phyloP scores from a whole-genome alignment of 2,329 filamentous ascomycete species.

The Metarhizium anisopliae region DNA sequence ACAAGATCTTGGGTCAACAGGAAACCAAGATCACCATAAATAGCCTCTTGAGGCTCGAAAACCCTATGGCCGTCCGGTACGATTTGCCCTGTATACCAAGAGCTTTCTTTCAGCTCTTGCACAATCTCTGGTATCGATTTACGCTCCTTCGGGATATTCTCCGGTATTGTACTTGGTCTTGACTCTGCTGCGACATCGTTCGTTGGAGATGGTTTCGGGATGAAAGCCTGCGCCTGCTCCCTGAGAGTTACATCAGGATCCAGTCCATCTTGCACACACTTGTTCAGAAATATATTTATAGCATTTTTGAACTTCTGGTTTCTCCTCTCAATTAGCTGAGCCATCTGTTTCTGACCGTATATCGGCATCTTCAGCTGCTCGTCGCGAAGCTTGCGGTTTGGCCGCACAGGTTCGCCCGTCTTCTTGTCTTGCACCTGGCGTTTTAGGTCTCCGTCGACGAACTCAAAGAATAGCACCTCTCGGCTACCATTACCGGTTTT shows the following conservation, averaged over 20 bases:
- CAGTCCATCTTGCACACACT: slow-evolving; percentile 52
- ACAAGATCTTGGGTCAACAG: slow-evolving; percentile 82
- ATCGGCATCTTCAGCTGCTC: slow-evolving; percentile 87
- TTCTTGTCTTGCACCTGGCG: slow-evolving; percentile 64
- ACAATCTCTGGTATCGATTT: slow-evolving; percentile 79
- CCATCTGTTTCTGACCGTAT: slow-evolving; percentile 88
- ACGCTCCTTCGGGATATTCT: slow-evolving; percentile 69
- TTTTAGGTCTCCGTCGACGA: slow-evolving; percentile 84
- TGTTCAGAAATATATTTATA: slow-evolving; percentile 66
- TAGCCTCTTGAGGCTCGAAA: slow-evolving; percentile 74
- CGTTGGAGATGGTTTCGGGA: slow-evolving; percentile 50
- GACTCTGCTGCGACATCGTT: slow-evolving; percentile 20
- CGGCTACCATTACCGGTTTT: slow-evolving; percentile 26
- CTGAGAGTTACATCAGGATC: slow-evolving; percentile 62
- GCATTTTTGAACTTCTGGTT: slow-evolving; percentile 76
- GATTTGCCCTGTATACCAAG: slow-evolving; percentile 90
- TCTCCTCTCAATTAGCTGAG: slow-evolving; percentile 77
- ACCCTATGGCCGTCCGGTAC: slow-evolving; percentile 88
- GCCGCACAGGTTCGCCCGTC: slow-evolving; percentile 62
- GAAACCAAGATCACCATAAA: slow-evolving; percentile 79
- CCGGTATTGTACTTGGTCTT: slow-evolving; percentile 44
- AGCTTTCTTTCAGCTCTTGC: slow-evolving; percentile 66
- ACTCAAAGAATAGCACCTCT: slow-evolving; percentile 84
- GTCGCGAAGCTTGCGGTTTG: slow-evolving; percentile 58
- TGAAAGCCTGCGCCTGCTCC: slow-evolving; percentile 45